phyloP scores from a whole-genome alignment of 306 rosid genomes.

The Lablab purpureus region DNA sequence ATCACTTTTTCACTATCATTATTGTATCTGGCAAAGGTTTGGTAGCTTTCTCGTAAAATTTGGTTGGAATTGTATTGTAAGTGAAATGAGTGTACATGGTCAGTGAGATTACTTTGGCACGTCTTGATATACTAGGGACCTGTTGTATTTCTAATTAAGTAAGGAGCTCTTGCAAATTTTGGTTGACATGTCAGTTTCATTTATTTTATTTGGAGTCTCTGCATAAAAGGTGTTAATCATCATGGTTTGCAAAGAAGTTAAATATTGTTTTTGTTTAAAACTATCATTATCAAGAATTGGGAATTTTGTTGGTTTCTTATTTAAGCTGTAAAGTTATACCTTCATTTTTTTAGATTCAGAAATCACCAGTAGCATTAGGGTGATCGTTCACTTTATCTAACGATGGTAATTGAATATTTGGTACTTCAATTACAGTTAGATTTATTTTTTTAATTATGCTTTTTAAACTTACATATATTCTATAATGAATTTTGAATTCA shows the following conservation, averaged over 20 bases:
- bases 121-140: background rate
- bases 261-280: background rate
- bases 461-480: no score
- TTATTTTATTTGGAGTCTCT: background rate
- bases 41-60: background rate
- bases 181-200: background rate
- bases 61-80: background rate
- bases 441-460: no score
- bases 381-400: background rate
- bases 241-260: background rate
- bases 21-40: background rate
- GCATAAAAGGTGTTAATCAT: background rate
- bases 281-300: background rate
- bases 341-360: background rate
- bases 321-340: background rate
- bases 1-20: background rate
- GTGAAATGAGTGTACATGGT: background rate
- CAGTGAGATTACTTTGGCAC: conserved; percentile 3
- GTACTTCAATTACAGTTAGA: no score
- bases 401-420: background rate
- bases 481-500: background rate
- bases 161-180: background rate
- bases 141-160: background rate
- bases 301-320: background rate
- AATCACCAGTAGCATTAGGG: background rate